Evolutionary conservation across 2,329 filamentous ascomycete species (phyloP).

Genomic region (Ophidiomyces ophidiicola): DNA sequence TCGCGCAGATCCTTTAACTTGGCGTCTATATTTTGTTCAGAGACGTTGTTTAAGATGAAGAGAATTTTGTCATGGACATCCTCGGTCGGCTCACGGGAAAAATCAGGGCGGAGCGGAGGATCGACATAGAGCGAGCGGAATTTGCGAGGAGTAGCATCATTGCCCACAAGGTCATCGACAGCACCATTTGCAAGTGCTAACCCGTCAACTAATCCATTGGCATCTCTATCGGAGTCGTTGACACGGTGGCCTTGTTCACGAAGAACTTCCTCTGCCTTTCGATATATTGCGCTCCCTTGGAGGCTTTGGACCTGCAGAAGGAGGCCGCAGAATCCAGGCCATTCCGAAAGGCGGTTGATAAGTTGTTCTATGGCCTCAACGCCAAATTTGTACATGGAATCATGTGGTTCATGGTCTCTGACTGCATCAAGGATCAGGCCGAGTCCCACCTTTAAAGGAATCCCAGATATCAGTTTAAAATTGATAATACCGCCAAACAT

Average conservation of each 20-base stretch:
- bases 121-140: constrained; percentile 73
- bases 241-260: constrained; percentile 51
- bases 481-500: constrained; percentile 95
- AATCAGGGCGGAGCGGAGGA: constrained; percentile 47
- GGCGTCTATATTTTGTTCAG: constrained; percentile 69
- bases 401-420: constrained; percentile 65
- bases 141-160: constrained; percentile 53
- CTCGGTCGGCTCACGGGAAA: constrained; percentile 71
- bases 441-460: constrained; percentile 85
- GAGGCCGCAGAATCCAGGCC: constrained; percentile 87
- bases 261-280: constrained; percentile 69
- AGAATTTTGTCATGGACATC: constrained; percentile 85
- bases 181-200: constrained; percentile 56
- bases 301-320: constrained; percentile 71
- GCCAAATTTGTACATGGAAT: constrained; percentile 96
- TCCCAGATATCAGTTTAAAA: constrained; percentile 75
- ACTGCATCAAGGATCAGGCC: constrained; percentile 98
- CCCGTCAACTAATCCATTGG: constrained; percentile 31
- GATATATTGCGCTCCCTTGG: constrained; percentile 71
- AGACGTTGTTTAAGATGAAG: constrained; percentile 94
- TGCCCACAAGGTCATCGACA: constrained; percentile 47
- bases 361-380: constrained; percentile 88
- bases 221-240: constrained; percentile 41
- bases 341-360: constrained; percentile 69
- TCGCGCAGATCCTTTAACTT: constrained; percentile 75